Base-by-base conservation (phyloP, 208 protist species). In the Naegleria lovaniensis region DNA sequence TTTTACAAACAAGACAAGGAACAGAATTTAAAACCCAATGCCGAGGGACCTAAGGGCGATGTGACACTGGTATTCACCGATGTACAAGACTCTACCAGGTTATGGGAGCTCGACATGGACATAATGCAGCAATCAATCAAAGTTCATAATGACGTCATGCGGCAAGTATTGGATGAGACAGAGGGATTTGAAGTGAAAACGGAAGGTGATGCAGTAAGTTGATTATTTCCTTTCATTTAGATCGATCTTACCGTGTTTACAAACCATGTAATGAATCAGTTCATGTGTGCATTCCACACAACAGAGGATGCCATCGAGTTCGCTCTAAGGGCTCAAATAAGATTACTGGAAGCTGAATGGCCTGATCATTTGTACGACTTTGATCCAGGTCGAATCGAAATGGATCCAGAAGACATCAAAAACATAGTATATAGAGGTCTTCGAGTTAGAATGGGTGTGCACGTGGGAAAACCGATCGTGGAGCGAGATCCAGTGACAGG, bases 371-470 rank as follows among this genome's bases (percentile, higher is more conserved):
- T 92, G 29, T 29, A 90, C 38, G 29, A 75, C 13, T 67, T 75
- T 22, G 41, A 88, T 5, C 52, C 33, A 6, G 22, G 52, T 6
- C 9, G 29, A 48, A 52, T 88, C 19, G 76, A 90, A 83, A 25
- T 52, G 1, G 91, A 91, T 33, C 3, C n/a, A 33, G 16, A 40
- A 4, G 85, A 88, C 16, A 29, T 40, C 6, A 88, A 84, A 38
- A 91, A 29, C 36, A 39, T 59, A 0, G 11, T 94, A 0, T 95
- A 92, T 85, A 88, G 92, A 67, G 94, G 94, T 9, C 91, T 95
- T 9, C 55, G 93, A 33, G 94, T 95, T n/a, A 92, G 94, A 85
- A 94, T 94, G 92, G 94, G 94, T 40, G 91, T 95, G 59, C 94
- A 95, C 88, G 91, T 51, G 9, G 93, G 93, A 11, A 48, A 76